These are phyloP conservation scores for Geotrichum phurueaensis DNA, from an alignment of 1,139 yeast species.

Conservation along the genomic window DNA sequence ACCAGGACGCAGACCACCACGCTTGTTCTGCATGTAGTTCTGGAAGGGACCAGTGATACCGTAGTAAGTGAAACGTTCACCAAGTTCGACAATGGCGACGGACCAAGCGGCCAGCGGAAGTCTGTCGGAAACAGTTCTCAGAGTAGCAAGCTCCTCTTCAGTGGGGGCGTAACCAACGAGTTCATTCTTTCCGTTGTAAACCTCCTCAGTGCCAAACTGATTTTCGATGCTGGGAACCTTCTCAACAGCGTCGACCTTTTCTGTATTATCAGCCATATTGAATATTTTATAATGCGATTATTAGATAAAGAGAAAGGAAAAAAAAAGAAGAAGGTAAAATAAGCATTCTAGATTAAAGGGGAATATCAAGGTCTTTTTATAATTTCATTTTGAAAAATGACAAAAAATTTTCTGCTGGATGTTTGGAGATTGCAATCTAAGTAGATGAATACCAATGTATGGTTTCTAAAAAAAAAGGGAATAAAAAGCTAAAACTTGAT, in stretches of 20 bases:
- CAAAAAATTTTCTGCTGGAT: not conserved
- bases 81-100: constrained; percentile 71
- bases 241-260: not conserved
- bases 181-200: constrained; percentile 14
- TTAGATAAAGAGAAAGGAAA: not conserved
- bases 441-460: not conserved
- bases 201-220: constrained; percentile 10
- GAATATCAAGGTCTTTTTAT: not conserved
- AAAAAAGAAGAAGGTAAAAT: not conserved
- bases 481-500: not conserved
- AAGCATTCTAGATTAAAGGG: not conserved
- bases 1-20: constrained; percentile 44
- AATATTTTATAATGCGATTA: not conserved
- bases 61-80: constrained; percentile 78
- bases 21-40: constrained; percentile 60
- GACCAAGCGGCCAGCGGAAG: constrained; percentile 57
- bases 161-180: constrained; percentile 36
- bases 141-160: constrained; percentile 43
- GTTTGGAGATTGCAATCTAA: not conserved
- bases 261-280: not conserved
- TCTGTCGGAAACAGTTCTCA: constrained; percentile 41
- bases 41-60: constrained; percentile 72
- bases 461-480: not conserved
- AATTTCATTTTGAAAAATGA: not conserved
- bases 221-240: not conserved